Percentiles rank a stretch among this genome's conserved stretches.
phyloP scores from a whole-genome alignment of 495 filamentous ascomycete genomes.

The Lindgomyces ingoldianus region DNA sequence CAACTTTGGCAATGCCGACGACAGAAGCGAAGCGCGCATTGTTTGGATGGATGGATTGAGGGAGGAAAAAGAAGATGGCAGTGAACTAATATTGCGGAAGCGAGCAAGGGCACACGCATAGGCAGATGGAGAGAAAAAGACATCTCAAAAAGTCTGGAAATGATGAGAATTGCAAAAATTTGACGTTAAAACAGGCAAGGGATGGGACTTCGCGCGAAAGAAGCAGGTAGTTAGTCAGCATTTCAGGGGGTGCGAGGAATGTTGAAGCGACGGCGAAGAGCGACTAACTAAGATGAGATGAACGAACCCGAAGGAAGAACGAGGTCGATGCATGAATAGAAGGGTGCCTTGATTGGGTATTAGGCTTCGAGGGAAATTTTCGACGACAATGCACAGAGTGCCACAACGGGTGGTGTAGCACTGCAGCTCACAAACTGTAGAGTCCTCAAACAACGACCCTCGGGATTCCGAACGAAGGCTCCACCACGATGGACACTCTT shows the following conservation, averaged over 20 bases:
- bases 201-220: neutral
- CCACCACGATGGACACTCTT: conserved; percentile 59
- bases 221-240: neutral
- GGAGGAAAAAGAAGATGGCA: neutral
- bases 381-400: neutral
- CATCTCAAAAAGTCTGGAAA: neutral
- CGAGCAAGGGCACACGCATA: too few relatives aligned
- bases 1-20: too few relatives aligned
- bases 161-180: neutral
- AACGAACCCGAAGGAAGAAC: neutral
- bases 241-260: neutral
- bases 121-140: neutral
- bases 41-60: too few relatives aligned
- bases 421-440: too few relatives aligned
- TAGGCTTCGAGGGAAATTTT: neutral
- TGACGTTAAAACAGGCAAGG: neutral
- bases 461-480: conserved; percentile 65
- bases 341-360: neutral
- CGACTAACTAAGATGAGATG: too few relatives aligned
- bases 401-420: too few relatives aligned
- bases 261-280: neutral
- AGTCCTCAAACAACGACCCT: conserved; percentile 56
- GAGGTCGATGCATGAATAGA: neutral
- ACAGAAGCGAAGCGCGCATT: too few relatives aligned
- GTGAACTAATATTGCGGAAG: too few relatives aligned